Evolutionary conservation across 2,329 filamentous ascomycete species (phyloP).

Genomic region (Colletotrichum zoysiae): DNA sequence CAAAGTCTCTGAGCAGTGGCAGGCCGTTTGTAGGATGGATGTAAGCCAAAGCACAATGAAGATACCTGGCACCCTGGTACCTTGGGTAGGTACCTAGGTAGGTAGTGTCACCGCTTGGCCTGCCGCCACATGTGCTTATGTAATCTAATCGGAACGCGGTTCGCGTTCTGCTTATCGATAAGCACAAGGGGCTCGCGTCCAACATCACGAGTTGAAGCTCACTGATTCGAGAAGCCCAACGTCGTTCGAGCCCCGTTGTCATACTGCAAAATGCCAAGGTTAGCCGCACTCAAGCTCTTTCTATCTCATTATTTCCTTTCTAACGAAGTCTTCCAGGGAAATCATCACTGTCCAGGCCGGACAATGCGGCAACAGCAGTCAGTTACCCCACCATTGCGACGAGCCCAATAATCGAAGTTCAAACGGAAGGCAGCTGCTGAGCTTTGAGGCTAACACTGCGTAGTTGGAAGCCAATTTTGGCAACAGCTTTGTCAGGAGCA

Average conservation of each 20-base stretch:
- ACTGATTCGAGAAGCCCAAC: constrained; percentile 33
- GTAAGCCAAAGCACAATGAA: neutral
- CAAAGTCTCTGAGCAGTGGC: constrained; percentile 12
- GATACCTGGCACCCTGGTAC: too few relatives aligned
- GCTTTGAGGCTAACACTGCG: constrained; percentile 48
- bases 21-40: neutral
- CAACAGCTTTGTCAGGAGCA: constrained; percentile 98
- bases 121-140: constrained; percentile 5
- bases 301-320: too few relatives aligned
- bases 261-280: constrained; percentile 41
- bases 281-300: neutral
- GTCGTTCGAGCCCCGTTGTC: constrained; percentile 25
- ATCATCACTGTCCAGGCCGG: constrained; percentile 99
- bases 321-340: constrained; percentile 72
- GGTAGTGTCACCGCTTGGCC: neutral
- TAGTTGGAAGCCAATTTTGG: constrained; percentile 98
- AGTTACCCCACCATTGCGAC: constrained; percentile 58
- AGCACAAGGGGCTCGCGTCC: constrained; percentile 34
- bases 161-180: constrained; percentile 43
- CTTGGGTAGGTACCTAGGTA: neutral
- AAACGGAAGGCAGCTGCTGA: constrained; percentile 2
- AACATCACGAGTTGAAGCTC: constrained; percentile 33
- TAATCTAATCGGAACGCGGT: constrained; percentile 24
- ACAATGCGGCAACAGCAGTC: constrained; percentile 99
- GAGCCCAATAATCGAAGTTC: constrained; percentile 1